These are phyloP conservation scores for Blastomyces emzantsi DNA, from an alignment of 2,329 filamentous ascomycete species.

Conservation along the genomic window DNA sequence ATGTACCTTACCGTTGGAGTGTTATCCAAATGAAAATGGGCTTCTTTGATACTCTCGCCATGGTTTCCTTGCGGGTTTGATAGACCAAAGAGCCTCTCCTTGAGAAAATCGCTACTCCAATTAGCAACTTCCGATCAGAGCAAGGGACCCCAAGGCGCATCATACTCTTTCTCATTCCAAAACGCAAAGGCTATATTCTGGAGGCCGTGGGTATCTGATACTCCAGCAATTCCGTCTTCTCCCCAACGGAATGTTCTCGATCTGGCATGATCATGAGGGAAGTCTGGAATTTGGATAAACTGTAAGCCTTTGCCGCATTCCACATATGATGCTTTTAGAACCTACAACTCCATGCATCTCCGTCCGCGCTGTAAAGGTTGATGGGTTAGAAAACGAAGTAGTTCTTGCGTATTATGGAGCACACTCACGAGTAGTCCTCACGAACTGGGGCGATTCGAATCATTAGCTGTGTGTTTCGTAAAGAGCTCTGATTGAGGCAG, in stretches of 20 bases:
- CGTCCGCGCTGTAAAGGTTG: constrained; percentile 52
- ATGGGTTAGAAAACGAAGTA: constrained; percentile 16
- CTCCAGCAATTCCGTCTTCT: constrained; percentile 92
- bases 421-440: constrained; percentile 73
- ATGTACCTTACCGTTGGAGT: constrained; percentile 55
- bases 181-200: constrained; percentile 95
- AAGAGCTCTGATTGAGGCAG: constrained; percentile 11
- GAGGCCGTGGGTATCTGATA: constrained; percentile 82
- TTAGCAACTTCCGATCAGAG: constrained; percentile 2
- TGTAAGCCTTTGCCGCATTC: constrained; percentile 2
- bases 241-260: constrained; percentile 90
- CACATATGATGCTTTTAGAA: constrained; percentile 22
- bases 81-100: constrained; percentile 88
- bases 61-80: constrained; percentile 97
- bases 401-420: constrained; percentile 9
- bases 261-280: constrained; percentile 84
- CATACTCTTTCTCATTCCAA: constrained; percentile 94
- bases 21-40: constrained; percentile 93
- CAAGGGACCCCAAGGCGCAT: constrained; percentile 12
- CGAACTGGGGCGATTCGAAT: constrained; percentile 48
- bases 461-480: constrained; percentile 22
- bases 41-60: constrained; percentile 94
- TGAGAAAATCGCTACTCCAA: constrained; percentile 67
- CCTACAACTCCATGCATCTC: constrained; percentile 93
- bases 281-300: constrained; percentile 50